Evolutionary conservation across 352 stramenopile species (phyloP).

Genomic region (Phytophthora ramorum): DNA sequence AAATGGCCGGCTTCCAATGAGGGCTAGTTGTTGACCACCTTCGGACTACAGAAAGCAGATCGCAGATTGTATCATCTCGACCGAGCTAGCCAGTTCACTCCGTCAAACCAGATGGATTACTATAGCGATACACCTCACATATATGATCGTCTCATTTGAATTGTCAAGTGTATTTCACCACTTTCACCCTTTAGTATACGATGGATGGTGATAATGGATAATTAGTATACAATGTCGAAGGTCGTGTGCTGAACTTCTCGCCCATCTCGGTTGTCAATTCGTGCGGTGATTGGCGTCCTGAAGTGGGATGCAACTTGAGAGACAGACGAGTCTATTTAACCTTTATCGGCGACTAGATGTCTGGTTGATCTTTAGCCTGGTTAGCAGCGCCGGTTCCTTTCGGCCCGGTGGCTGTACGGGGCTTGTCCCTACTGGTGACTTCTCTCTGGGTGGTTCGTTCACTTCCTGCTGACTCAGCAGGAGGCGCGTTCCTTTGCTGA

Average conservation of each 20-base stretch:
- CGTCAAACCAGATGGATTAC: constrained; percentile 15
- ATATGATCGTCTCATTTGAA: neutral
- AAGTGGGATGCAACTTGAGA: constrained; percentile 25
- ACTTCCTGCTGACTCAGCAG: too few relatives aligned
- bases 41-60: constrained; percentile 23
- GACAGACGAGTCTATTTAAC: too few relatives aligned
- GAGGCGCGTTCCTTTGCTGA: too few relatives aligned
- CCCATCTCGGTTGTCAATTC: constrained; percentile 26
- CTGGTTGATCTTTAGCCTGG: too few relatives aligned
- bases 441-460: too few relatives aligned
- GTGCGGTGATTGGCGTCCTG: constrained; percentile 19
- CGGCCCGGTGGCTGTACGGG: too few relatives aligned
- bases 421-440: too few relatives aligned
- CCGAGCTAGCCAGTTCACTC: constrained; percentile 28
- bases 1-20: neutral
- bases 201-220: constrained; percentile 1
- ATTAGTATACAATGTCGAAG: constrained; percentile 9
- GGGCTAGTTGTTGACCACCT: constrained; percentile 4
- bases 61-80: constrained; percentile 23
- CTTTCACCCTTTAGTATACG: neutral
- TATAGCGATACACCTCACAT: neutral
- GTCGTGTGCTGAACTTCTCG: constrained; percentile 22
- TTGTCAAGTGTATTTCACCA: neutral
- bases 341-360: too few relatives aligned
- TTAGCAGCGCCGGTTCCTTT: too few relatives aligned